Conservation (phyloP, 2,329 filamentous ascomycete genomes). For the Talaromyces sp. region DNA sequence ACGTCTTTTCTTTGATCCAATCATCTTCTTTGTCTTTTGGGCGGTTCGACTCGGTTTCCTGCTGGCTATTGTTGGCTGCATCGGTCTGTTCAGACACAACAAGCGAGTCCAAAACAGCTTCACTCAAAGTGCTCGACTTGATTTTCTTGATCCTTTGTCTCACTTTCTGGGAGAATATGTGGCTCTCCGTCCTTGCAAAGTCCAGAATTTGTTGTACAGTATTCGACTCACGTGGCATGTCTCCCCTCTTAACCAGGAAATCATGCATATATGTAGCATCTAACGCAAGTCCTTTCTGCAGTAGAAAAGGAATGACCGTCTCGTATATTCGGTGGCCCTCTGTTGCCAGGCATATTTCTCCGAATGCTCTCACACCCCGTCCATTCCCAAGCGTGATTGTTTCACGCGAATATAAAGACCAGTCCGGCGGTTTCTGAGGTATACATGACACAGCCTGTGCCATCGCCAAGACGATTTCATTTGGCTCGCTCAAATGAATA, state of each 20-base stretch:
- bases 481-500: constrained; percentile 32
- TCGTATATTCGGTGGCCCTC: constrained; percentile 45
- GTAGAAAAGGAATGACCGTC: constrained; percentile 43
- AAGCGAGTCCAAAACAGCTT: neutral
- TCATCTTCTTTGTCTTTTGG: constrained; percentile 6
- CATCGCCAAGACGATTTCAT: constrained; percentile 34
- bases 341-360: constrained; percentile 42
- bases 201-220: constrained; percentile 44
- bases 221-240: constrained; percentile 42
- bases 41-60: neutral
- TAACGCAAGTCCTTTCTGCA: constrained; percentile 36
- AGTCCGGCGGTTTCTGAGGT: constrained; percentile 25
- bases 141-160: constrained; percentile 11
- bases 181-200: constrained; percentile 37
- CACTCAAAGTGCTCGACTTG: neutral
- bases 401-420: constrained; percentile 15
- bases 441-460: constrained; percentile 28
- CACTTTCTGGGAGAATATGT: constrained; percentile 23
- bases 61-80: neutral
- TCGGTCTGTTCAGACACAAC: neutral
- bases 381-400: constrained; percentile 21
- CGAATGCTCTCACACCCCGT: constrained; percentile 38
- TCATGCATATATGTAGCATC: constrained; percentile 49
- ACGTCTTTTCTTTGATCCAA: constrained; percentile 43
- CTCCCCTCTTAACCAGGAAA: constrained; percentile 42